Conservation (phyloP, 176 grass and related monocot species). For the Zea mays region Zm-B73-REFERENCE-NAM-5.0 NC_050102.1:85631001-85631500, state of each 20-base stretch:
- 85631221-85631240: neutral
- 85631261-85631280: neutral
- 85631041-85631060: conserved; percentile 31
- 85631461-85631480: neutral
- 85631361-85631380: neutral
- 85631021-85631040: conserved; percentile 13
- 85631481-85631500: neutral
- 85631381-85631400: neutral
- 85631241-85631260: neutral
- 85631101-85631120: conserved; percentile 65
- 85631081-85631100: conserved; percentile 75
- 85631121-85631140: conserved; percentile 55
- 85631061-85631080: conserved; percentile 84
- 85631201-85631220: neutral
- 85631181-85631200: neutral
- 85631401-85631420: neutral
- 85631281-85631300: no score
- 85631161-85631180: conserved; percentile 25
- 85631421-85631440: neutral
- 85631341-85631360: neutral
- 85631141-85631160: conserved; percentile 81
- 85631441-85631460: neutral
- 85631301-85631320: no score
- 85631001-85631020: neutral
- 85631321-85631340: no score